Conservation (phyloP, 1,284 basidiomycete genomes). For the Ustilago shanxiensis region DNA sequence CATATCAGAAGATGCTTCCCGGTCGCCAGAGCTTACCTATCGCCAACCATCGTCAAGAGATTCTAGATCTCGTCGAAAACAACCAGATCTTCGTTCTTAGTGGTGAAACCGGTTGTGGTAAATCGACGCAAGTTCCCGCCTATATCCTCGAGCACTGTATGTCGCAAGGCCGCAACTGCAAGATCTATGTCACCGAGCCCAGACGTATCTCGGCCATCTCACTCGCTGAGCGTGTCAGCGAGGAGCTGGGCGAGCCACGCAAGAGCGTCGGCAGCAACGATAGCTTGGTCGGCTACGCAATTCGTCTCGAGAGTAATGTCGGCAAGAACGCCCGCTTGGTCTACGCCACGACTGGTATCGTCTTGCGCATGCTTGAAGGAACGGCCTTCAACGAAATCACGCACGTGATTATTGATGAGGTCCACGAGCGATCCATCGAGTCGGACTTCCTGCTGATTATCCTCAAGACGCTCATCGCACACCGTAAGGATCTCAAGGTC, state of each 20-base stretch:
- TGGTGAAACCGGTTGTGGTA: constrained; percentile 98
- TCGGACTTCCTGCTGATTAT: constrained; percentile 97
- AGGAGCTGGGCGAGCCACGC: constrained; percentile 88
- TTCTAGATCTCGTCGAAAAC: constrained; percentile 80
- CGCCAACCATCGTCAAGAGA: constrained; percentile 82
- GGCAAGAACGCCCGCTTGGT: constrained; percentile 57
- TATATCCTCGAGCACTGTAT: constrained; percentile 94
- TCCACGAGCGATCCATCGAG: constrained; percentile 94
- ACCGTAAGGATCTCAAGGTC: constrained; percentile 87
- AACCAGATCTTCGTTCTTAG: constrained; percentile 92
- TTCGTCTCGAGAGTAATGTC: constrained; percentile 88
- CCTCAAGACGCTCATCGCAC: constrained; percentile 85
- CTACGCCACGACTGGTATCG: constrained; percentile 91
- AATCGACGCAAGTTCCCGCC: constrained; percentile 95
- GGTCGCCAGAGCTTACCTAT: constrained; percentile 88
- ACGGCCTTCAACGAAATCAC: constrained; percentile 94
- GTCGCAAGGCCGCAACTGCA: constrained; percentile 84
- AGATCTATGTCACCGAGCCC: constrained; percentile 95
- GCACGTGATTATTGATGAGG: constrained; percentile 89
- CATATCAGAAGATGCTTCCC: constrained; percentile 87
- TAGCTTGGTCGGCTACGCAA: constrained; percentile 94
- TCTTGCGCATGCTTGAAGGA: constrained; percentile 93
- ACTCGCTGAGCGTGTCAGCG: constrained; percentile 92
- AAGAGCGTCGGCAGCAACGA: constrained; percentile 82
- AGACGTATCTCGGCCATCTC: constrained; percentile 97